Evolutionary conservation across 2,329 filamentous ascomycete genomes (phyloP).

Genomic region (Verticillium nonalfalfae): DNA sequence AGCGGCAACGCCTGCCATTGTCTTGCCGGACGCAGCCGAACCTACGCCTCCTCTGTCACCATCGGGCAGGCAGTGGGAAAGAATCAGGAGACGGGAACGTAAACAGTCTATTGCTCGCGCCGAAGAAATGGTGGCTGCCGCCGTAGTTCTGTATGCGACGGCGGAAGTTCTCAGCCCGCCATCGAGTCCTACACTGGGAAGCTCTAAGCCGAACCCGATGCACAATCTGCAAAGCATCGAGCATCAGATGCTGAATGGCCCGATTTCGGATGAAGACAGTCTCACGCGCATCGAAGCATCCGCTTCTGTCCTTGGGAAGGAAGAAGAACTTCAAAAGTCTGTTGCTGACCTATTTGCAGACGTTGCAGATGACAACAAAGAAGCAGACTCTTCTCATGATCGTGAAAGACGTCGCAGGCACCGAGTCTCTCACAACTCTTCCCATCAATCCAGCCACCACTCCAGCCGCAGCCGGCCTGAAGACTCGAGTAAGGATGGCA

Average conservation of each 20-base stretch:
- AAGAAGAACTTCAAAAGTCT: conserved; percentile 34
- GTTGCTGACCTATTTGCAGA: conserved; percentile 53
- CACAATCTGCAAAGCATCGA: neutral
- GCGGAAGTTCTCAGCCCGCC: conserved; percentile 39
- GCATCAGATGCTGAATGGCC: conserved; percentile 8
- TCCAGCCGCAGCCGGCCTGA: conserved; percentile 25
- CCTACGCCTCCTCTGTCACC: conserved; percentile 18
- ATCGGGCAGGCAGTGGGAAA: conserved; percentile 32
- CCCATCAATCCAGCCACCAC: conserved; percentile 23
- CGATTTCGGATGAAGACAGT: conserved; percentile 17
- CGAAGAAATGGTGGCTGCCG: conserved; percentile 47
- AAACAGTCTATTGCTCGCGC: conserved; percentile 37
- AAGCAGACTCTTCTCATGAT: conserved; percentile 20
- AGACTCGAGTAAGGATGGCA: conserved; percentile 19
- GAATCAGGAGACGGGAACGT: conserved; percentile 37
- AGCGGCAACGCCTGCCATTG: conserved; percentile 40
- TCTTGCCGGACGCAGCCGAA: conserved; percentile 35
- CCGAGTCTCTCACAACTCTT: conserved; percentile 28
- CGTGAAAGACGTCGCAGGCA: conserved; percentile 33
- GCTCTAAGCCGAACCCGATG: neutral
- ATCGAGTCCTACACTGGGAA: conserved; percentile 19
- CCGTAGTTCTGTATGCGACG: conserved; percentile 47
- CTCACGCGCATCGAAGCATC: neutral
- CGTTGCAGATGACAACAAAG: conserved; percentile 28
- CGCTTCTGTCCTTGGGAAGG: conserved; percentile 14